Base-by-base conservation (phyloP, 2,329 filamentous ascomycete species). In the Diplodia scrobiculata region DNA sequence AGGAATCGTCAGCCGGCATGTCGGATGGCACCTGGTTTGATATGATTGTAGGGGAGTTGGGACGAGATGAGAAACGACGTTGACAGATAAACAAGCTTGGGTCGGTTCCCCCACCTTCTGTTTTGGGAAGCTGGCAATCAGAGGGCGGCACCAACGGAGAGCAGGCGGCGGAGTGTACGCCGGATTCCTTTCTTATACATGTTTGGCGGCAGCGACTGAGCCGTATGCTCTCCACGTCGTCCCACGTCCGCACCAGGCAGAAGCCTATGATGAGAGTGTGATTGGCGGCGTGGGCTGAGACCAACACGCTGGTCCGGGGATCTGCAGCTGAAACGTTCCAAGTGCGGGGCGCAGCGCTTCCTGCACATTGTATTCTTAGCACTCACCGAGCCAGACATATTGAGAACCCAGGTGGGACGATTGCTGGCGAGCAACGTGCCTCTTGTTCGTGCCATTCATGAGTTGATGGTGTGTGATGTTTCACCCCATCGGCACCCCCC, bases 221-320 rank as follows among this genome's bases (percentile, higher is more conserved):
- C 41, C 41, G 47, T 27, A 34, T 60, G 9, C 1, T 25, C 38
- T 60, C 55, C 55, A 62, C 58, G 10, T n/a, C 25, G 58, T 62
- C 58, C 58, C 58, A 62, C 58, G 11, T 62, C n/a, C 45, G 10
- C 58, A 50, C 58, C n/a, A 62, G 58, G 58, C 58, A 62, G 58
- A 62, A 51, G 27, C 29, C 50, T 36, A 41, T 34, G 58, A 14
- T 25, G 6, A 32, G 50, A 25, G 58, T n/a, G 29, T 50, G 58
- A 62, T 62, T 62, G 58, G 58, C 29, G 10, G 27, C 29, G 34
- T 10, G 19, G 34, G 21, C 45, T 62, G 58, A 50, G 45, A 50
- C 58, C 58, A 62, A 62, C 58, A 50, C 58, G 41, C 17, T 48
- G 17, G 19, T 48, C 41, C 17, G 27, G 25, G 38, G 58, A 62